phyloP scores from a whole-genome alignment of 2,329 filamentous ascomycete species.

The Aspergillus intermedius region DNA sequence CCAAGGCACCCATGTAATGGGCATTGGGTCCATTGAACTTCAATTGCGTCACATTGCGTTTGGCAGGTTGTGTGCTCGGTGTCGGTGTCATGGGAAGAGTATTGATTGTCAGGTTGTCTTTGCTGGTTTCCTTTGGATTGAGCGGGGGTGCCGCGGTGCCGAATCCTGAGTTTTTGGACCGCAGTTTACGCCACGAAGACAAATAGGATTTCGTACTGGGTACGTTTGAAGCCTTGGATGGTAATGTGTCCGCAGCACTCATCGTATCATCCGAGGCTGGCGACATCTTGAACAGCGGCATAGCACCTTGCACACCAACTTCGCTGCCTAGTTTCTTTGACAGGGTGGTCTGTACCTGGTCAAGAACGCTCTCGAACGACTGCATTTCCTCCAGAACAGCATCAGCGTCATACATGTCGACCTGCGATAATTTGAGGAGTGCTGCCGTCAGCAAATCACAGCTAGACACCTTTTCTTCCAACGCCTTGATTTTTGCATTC shows the following conservation, averaged over 20 bases:
- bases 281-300: conserved; percentile 65
- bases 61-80: conserved; percentile 59
- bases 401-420: conserved; percentile 86
- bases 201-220: conserved; percentile 65
- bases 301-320: conserved; percentile 72
- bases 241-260: conserved; percentile 30
- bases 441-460: conserved; percentile 89
- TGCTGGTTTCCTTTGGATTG: conserved; percentile 43
- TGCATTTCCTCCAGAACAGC: conserved; percentile 94
- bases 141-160: conserved; percentile 36
- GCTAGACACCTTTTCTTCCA: conserved; percentile 90
- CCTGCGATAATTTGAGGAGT: conserved; percentile 70
- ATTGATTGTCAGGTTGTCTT: conserved; percentile 60
- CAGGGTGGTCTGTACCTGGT: conserved; percentile 71
- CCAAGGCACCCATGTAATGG: conserved; percentile 85
- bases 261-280: conserved; percentile 43
- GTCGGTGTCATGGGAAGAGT: conserved; percentile 68
- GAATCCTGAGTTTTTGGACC: conserved; percentile 77
- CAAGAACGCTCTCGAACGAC: conserved; percentile 72
- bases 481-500: conserved; percentile 80
- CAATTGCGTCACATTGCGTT: conserved; percentile 62
- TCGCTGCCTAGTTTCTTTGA: conserved; percentile 86
- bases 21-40: conserved; percentile 78
- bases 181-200: conserved; percentile 82
- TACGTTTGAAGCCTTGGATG: conserved; percentile 50